Evolutionary conservation across 108 stramenopile genomes (phyloP), one percentile per base, ranked within the genome.

Genomic region (Pseudonitzschia pungens): DNA sequence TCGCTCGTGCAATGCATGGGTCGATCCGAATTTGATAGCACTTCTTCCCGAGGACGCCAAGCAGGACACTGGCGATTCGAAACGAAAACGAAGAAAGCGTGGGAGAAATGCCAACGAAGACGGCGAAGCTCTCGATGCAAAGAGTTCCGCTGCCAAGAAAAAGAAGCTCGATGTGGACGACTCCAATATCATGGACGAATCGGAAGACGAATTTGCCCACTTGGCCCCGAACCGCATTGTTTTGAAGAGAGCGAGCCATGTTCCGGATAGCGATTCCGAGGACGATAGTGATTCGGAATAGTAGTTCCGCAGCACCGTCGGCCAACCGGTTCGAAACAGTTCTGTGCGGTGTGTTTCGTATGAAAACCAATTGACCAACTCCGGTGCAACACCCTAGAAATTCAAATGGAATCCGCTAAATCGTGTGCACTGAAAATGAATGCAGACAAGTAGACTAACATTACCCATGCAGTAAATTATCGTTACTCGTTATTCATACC

Each of bases 21-120:
- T 94, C 4, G 93, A 94, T 76, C 91, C 93, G 20, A 94, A 94
- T 65, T 67, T 94, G 28, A 15, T 81, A 18, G 88, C 78, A 18
- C 62, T 94, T 52, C 77, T 52, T 81, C 60, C 60, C 36, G 33
- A 14, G 4, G 67, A 73, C 11, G 42, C 72, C 26, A 54, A 72
- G 44, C 11, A 45, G 64, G 53, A 22, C 70, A 27, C 26, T 29
- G 43, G 54, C 58, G 24, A 68, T 28, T 69, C 40, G 26, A 65
- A 72, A 28, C 28, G 56, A 72, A 58, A 45, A 12, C 50, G 63
- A 65, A n/a, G 65, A 10, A 53, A 52, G 51, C 20, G 29, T 20
- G 20, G 20, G 24, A 71, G 48, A 12, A 57, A 21, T 32, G 18
- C n/a, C 2, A 54, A 20, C 55, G 40, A 73, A 28, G 50, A 55